Conservation (phyloP, 2,329 filamentous ascomycete genomes). For the Penicillium digitatum region DNA sequence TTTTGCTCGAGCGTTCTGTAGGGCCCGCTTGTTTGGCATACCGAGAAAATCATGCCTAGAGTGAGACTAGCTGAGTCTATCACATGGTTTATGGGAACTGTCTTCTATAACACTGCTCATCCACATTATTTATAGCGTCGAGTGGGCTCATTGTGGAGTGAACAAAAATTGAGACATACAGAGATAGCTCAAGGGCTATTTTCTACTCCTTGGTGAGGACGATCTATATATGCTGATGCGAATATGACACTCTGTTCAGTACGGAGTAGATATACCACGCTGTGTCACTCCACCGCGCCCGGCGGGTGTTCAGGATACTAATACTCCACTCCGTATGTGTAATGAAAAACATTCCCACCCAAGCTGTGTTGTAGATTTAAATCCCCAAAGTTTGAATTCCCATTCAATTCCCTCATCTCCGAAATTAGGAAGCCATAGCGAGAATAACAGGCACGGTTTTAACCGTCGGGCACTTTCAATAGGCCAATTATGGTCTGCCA, state of each 20-base stretch:
- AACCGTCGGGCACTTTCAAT: conserved; percentile 7
- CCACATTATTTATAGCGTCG: background rate
- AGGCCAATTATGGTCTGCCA: background rate
- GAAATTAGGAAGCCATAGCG: background rate
- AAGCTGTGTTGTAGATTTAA: no score
- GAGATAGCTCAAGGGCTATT: background rate
- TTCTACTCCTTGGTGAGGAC: background rate
- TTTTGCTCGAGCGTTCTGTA: background rate
- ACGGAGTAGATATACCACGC: no score
- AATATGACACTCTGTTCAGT: background rate
- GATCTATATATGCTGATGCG: background rate
- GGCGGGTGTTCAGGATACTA: background rate
- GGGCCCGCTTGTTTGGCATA: background rate
- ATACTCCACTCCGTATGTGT: no score
- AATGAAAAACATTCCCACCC: no score
- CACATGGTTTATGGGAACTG: background rate
- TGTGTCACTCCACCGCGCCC: background rate
- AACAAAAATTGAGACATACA: background rate
- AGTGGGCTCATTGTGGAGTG: background rate
- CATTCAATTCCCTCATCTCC: background rate
- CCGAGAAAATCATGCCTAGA: background rate
- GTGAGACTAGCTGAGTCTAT: background rate
- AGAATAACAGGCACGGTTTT: background rate
- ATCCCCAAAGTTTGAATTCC: background rate
- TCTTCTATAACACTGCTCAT: background rate